phyloP scores from a whole-genome alignment of 1,284 basidiomycete species.

The Xerocomus cyaneibrunnescens region DNA sequence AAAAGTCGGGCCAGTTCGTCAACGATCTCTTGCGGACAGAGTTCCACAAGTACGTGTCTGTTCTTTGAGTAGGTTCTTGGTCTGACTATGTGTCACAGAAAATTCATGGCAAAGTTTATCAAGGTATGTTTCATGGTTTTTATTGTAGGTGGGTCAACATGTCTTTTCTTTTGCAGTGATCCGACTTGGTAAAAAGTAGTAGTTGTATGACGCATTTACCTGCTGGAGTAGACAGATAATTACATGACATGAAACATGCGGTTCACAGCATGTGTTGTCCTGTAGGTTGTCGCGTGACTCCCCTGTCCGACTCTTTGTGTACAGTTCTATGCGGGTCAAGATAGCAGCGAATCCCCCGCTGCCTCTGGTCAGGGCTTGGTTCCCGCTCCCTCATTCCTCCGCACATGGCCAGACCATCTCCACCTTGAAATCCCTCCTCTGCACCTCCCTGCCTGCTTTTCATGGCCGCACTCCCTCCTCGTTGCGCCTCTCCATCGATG shows the following conservation, averaged over 20 bases:
- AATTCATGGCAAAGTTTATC: slow-evolving; percentile 34
- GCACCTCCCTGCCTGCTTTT: slow-evolving; percentile 14
- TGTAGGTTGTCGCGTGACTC: background rate
- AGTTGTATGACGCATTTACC: background rate
- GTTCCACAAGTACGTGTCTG: slow-evolving; percentile 75
- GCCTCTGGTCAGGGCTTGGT: slow-evolving; percentile 44
- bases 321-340: slow-evolving; percentile 40
- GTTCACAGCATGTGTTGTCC: no score
- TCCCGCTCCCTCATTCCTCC: slow-evolving; percentile 15
- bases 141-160: background rate
- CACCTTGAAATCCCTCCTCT: slow-evolving; percentile 23
- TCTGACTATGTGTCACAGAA: slow-evolving; percentile 16
- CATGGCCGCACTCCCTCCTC: slow-evolving; percentile 2
- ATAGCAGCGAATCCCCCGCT: slow-evolving; percentile 40
- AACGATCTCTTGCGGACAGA: slow-evolving; percentile 91
- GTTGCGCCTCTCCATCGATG: slow-evolving; percentile 41
- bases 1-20: slow-evolving; percentile 81
- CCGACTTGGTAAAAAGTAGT: slow-evolving; percentile 1
- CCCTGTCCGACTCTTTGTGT: background rate
- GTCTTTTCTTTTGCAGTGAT: slow-evolving; percentile 9
- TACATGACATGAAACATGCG: no score
- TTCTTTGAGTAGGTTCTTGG: fast-evolving
- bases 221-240: background rate
- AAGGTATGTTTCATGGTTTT: slow-evolving; percentile 14
- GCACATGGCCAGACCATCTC: slow-evolving; percentile 5